Percentiles rank a stretch among this genome's conserved stretches.
Evolutionary conservation across 345 rosid species (phyloP).

Genomic region (Aquilaria malaccensis): DNA sequence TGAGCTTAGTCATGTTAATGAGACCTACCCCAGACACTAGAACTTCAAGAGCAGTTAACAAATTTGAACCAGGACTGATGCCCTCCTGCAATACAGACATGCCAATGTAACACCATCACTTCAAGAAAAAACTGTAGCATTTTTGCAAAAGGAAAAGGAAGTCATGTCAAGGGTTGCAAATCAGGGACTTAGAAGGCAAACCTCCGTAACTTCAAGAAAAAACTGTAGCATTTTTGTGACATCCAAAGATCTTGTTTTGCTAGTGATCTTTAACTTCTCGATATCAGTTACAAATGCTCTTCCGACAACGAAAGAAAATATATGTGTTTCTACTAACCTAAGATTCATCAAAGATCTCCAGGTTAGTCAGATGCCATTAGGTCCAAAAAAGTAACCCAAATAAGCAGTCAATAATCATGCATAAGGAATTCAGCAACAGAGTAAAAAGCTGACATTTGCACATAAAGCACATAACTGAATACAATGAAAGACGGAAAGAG

Average conservation of each 20-base stretch:
- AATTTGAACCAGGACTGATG: slow-evolving; percentile 72
- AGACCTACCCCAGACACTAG: slow-evolving; percentile 85
- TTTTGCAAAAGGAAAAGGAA: not conserved
- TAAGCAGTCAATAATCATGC: too few relatives aligned
- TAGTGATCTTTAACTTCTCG: slow-evolving; percentile 83
- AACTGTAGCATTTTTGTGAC: slow-evolving; percentile 48
- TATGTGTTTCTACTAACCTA: slow-evolving; percentile 97
- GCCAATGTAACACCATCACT: slow-evolving; percentile 9
- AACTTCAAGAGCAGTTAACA: slow-evolving; percentile 77
- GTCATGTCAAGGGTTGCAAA: slow-evolving; percentile 4
- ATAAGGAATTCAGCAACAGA: not conserved
- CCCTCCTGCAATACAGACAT: slow-evolving; percentile 52
- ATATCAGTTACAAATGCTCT: slow-evolving; percentile 94
- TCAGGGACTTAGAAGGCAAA: slow-evolving; percentile 22
- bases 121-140: slow-evolving; percentile 1
- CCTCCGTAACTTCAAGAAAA: slow-evolving; percentile 74
- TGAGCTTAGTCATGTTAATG: not conserved
- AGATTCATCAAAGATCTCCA: slow-evolving; percentile 23
- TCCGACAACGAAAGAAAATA: slow-evolving; percentile 92
- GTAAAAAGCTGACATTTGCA: too few relatives aligned
- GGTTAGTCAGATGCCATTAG: slow-evolving; percentile 8
- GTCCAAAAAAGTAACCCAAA: too few relatives aligned
- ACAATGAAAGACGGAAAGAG: too few relatives aligned
- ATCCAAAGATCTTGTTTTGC: slow-evolving; percentile 77
- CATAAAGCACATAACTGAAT: too few relatives aligned